phyloP scores from a whole-genome alignment of 345 rosid genomes.

The Odontarrhena argentea region DNA sequence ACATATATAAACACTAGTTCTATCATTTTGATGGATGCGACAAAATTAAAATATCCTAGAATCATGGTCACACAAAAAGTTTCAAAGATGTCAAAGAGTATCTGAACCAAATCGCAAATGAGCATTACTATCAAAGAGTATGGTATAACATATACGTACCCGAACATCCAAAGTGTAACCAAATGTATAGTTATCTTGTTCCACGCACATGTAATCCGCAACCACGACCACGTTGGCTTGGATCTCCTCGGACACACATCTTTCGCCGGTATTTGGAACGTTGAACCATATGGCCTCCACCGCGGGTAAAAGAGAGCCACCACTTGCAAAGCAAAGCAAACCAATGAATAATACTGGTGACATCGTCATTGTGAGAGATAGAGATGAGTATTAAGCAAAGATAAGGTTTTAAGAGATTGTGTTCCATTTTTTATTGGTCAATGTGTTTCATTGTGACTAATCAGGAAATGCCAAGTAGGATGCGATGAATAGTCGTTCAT shows the following conservation, averaged over 20 bases:
- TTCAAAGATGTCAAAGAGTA: no score
- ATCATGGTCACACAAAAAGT: no score
- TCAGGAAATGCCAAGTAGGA: constrained; percentile 10
- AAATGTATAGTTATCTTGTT: constrained; percentile 4
- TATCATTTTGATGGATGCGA: no score
- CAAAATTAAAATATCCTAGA: no score
- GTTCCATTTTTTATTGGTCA: not conserved
- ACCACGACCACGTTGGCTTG: constrained; percentile 33
- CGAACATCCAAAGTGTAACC: constrained; percentile 35
- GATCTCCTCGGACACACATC: constrained; percentile 33
- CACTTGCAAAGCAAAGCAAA: constrained; percentile 27
- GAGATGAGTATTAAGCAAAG: not conserved
- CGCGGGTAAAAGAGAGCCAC: constrained; percentile 21
- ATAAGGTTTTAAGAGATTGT: constrained; percentile 11
- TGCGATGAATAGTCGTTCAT: not conserved
- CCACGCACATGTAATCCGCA: constrained; percentile 31
- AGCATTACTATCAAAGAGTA: no score
- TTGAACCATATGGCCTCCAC: constrained; percentile 37
- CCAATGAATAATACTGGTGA: constrained; percentile 26
- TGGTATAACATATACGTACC: constrained; percentile 29
- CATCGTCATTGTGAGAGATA: constrained; percentile 28
- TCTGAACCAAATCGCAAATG: not conserved
- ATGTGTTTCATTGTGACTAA: constrained; percentile 2
- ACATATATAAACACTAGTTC: not conserved
- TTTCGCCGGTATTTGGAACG: constrained; percentile 30